phyloP scores from a whole-genome alignment of 768 basidiomycete genomes.

The Artomyces pyxidatus region DNA sequence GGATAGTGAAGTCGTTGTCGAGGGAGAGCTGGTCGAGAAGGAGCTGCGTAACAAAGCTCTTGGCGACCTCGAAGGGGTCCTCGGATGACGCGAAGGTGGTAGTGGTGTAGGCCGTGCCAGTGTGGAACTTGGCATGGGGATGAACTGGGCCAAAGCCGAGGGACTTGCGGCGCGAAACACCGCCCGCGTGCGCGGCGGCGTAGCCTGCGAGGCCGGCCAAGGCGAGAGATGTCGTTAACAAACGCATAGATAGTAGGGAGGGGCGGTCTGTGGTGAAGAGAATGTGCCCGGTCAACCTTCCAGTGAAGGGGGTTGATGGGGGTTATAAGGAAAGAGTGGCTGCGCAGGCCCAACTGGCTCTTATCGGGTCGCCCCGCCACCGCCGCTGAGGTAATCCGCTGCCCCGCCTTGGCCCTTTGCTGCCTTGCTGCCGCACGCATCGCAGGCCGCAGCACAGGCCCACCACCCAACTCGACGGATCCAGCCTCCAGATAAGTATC shows the following conservation, averaged over 20 bases:
- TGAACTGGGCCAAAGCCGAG: slow-evolving; percentile 82
- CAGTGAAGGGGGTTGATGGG: slow-evolving; percentile 8
- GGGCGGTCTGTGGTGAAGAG: too few relatives aligned
- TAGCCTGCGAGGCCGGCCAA: slow-evolving; percentile 16
- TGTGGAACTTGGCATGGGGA: slow-evolving; percentile 60
- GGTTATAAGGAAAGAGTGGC: background rate
- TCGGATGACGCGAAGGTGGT: slow-evolving; percentile 16
- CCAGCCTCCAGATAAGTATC: too few relatives aligned
- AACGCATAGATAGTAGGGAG: slow-evolving; percentile 9
- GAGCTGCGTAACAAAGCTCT: slow-evolving; percentile 47
- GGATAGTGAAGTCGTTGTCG: slow-evolving; percentile 45
- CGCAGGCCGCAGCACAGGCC: too few relatives aligned
- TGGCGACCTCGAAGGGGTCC: slow-evolving; percentile 57
- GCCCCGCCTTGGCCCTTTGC: too few relatives aligned
- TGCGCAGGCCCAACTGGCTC: background rate
- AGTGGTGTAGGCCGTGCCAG: slow-evolving; percentile 33
- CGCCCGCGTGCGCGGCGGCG: slow-evolving; percentile 8
- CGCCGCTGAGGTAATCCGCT: background rate
- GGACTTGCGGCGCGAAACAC: slow-evolving; percentile 62
- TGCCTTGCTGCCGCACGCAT: too few relatives aligned
- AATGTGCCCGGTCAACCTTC: slow-evolving; percentile 2
- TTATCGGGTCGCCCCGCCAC: too few relatives aligned
- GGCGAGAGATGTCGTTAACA: slow-evolving; percentile 9
- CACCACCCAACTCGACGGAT: too few relatives aligned
- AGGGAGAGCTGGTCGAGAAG: slow-evolving; percentile 31